Percentiles rank a stretch among this genome's conserved stretches.
Evolutionary conservation across 768 basidiomycete species (phyloP).

Genomic region (Baorangia bicolor): DNA sequence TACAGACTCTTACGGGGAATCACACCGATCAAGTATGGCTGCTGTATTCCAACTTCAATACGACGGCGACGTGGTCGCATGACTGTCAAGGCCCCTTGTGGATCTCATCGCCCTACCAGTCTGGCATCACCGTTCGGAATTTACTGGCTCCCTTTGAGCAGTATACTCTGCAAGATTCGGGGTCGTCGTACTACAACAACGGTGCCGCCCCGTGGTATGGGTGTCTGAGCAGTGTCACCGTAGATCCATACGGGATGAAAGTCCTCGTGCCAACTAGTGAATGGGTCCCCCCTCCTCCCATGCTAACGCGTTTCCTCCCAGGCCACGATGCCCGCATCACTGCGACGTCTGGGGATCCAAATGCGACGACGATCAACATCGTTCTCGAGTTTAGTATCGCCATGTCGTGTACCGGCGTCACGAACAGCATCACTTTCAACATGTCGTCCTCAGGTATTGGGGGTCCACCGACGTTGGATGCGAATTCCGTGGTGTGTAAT

Average conservation of each 20-base stretch:
- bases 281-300: constrained; percentile 72
- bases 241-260: constrained; percentile 81
- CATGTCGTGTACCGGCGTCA: constrained; percentile 76
- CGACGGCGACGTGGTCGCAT: constrained; percentile 59
- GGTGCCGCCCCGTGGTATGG: constrained; percentile 65
- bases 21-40: constrained; percentile 76
- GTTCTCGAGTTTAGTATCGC: constrained; percentile 72
- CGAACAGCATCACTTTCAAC: constrained; percentile 59
- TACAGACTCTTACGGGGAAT: constrained; percentile 63
- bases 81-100: constrained; percentile 58
- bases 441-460: constrained; percentile 69
- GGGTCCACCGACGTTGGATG: constrained; percentile 50
- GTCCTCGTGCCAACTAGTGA: constrained; percentile 64
- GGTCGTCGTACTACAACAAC: constrained; percentile 60
- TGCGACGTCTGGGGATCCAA: constrained; percentile 39
- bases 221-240: constrained; percentile 62
- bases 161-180: constrained; percentile 68
- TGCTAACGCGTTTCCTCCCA: constrained; percentile 75
- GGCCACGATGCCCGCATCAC: constrained; percentile 82
- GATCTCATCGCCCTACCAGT: constrained; percentile 78
- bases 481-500: constrained; percentile 45
- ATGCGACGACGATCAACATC: constrained; percentile 60
- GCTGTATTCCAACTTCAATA: constrained; percentile 84
- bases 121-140: constrained; percentile 65
- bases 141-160: constrained; percentile 81